Base-by-base conservation (phyloP, 495 filamentous ascomycete species). In the Haplographium delicatum region DNA sequence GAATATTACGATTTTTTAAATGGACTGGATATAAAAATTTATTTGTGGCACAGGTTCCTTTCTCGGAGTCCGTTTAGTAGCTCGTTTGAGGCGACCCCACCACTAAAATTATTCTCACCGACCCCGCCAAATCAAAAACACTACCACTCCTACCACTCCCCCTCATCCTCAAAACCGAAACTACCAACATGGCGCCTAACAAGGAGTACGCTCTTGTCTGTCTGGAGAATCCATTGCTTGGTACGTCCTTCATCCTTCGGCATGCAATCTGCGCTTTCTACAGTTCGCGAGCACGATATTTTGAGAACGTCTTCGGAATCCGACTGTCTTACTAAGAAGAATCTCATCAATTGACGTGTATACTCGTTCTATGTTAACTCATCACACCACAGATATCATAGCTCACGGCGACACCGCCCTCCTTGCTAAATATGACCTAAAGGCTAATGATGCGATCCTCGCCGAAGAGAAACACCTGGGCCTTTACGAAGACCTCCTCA, bases 401-500 rank as follows among this genome's bases (percentile, higher is more conserved):
- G 91, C 83, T 58, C 74, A 82, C 60, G 90, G 85, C 54, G 81
- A 89, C 66, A 77, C 83, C 58, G 79, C 81, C 15, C 79, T 99
- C 22, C 83, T 97, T 40, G 72, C 90, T 49, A 93, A 95, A 74
- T 99, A 99, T 66, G 81, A 76, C 31, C 78, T 99, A 56, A 96
- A 97, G 73, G 72, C 81, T 65, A 95, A 99, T 73, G 91, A 96
- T 69, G 93, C 94, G 50, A 97, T 99, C 68, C 86, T 99, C 46
- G 91, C 91, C 25, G 89, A 94, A 68, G 79, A 86, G 46, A 84
- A 95, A 73, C 93, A 97, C 73, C 75, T 83, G 66, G 76, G 75
- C 47, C 70, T 99, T 67, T 97, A 91, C 68, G 89, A 96, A 61
- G 94, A 99, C 57, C 80, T 97, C 54, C 75, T 96, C 51, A 79